Conservation (phyloP, 2,329 filamentous ascomycete species). For the Purpureocillium lavendulum region DNA sequence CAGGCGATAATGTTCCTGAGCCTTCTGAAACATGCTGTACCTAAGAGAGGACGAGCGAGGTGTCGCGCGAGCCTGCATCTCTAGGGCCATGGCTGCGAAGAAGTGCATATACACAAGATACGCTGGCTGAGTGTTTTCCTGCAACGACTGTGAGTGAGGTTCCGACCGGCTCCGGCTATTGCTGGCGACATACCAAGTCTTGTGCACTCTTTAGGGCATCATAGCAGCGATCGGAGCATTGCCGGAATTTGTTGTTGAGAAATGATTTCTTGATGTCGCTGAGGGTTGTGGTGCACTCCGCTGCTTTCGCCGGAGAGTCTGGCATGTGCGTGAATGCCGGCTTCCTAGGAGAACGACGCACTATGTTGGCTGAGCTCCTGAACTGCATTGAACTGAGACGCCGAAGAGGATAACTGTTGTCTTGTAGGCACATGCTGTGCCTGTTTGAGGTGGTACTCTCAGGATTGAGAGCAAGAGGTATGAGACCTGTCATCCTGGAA, state of each 20-base stretch:
- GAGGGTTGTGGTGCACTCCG: constrained; percentile 44
- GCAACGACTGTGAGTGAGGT: constrained; percentile 2
- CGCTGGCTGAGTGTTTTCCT: constrained; percentile 37
- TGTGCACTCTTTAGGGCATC: constrained; percentile 43
- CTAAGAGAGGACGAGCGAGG: constrained; percentile 37
- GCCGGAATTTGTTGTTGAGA: constrained; percentile 39
- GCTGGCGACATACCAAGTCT: constrained; percentile 27
- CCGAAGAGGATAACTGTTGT: neutral
- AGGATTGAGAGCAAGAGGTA: constrained; percentile 20
- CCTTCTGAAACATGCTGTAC: constrained; percentile 39
- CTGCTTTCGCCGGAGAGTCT: constrained; percentile 31
- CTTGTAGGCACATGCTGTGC: constrained; percentile 1
- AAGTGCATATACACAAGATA: constrained; percentile 53
- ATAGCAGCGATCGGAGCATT: constrained; percentile 43
- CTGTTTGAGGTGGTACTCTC: constrained; percentile 1
- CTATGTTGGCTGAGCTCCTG: too few relatives aligned
- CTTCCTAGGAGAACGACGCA: too few relatives aligned
- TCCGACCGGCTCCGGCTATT: too few relatives aligned
- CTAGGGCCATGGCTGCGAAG: constrained; percentile 52
- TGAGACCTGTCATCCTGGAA: constrained; percentile 18
- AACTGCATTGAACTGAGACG: too few relatives aligned
- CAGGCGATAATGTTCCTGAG: constrained; percentile 41
- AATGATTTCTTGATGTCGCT: constrained; percentile 47
- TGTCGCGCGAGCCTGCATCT: constrained; percentile 44
- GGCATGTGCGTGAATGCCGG: constrained; percentile 5